These are phyloP conservation scores for Xylaria sp. DNA, from an alignment of 2,329 filamentous ascomycete genomes.

Conservation along the genomic window DNA sequence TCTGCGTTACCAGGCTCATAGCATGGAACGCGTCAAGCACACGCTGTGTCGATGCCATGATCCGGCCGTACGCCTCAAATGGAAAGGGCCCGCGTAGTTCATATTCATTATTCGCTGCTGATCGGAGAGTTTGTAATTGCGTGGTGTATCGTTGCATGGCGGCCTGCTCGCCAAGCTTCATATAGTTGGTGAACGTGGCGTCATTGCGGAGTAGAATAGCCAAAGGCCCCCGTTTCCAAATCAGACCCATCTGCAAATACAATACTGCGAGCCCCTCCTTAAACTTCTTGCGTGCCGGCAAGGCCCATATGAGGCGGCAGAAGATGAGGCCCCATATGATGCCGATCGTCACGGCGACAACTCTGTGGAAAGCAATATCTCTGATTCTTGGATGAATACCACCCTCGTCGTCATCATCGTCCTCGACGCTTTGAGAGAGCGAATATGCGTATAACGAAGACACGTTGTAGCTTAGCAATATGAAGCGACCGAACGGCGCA, in stretches of 20 bases:
- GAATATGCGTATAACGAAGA: constrained; percentile 94
- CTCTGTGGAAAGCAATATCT: constrained; percentile 86
- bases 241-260: constrained; percentile 91
- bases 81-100: constrained; percentile 89
- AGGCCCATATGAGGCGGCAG: constrained; percentile 90
- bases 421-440: constrained; percentile 77
- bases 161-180: constrained; percentile 85
- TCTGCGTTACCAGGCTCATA: constrained; percentile 90
- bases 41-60: constrained; percentile 79
- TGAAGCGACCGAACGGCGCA: constrained; percentile 90
- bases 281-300: constrained; percentile 85
- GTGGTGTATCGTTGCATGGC: constrained; percentile 81
- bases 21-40: constrained; percentile 95
- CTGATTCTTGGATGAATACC: constrained; percentile 82
- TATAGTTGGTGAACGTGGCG: constrained; percentile 66
- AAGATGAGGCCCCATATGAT: constrained; percentile 92
- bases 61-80: constrained; percentile 70
- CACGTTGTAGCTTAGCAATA: constrained; percentile 94
- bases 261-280: constrained; percentile 89
- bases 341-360: constrained; percentile 83
- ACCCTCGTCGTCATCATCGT: constrained; percentile 87
- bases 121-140: constrained; percentile 75
- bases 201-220: constrained; percentile 70
- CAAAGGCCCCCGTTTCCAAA: constrained; percentile 93
- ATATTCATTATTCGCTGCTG: constrained; percentile 81